A percentile compares a stretch with the other conserved stretches of the same genome.
Conservation (phyloP, 441 rosid genomes). For the Arabidopsis lyrata region DNA sequence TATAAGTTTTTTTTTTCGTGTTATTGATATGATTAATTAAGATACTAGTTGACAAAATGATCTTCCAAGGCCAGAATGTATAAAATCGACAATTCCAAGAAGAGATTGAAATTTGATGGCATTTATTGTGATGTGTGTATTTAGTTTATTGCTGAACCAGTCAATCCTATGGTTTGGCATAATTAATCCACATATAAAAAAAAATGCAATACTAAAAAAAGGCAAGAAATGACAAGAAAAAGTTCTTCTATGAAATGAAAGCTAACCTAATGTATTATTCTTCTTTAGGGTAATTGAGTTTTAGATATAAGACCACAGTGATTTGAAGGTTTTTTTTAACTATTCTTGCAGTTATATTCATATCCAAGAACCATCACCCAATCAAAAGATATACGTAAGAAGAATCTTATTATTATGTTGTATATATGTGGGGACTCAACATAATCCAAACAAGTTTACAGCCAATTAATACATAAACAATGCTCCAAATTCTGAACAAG, state of each 20-base stretch:
- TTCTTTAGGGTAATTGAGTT: neutral
- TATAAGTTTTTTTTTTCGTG: neutral
- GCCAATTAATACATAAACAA: too few species aligned
- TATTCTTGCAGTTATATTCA: neutral
- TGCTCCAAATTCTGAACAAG: too few species aligned
- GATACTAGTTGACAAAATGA: slow-evolving; percentile 18
- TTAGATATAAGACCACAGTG: neutral
- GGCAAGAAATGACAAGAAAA: slow-evolving; percentile 31
- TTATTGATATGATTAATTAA: slow-evolving; percentile 15
- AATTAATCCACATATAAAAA: slow-evolving; percentile 16
- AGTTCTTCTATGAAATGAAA: slow-evolving; percentile 22
- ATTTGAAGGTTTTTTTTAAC: slow-evolving; percentile 5
- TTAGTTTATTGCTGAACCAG: slow-evolving; percentile 39
- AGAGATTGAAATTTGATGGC: slow-evolving; percentile 17
- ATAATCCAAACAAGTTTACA: too few species aligned
- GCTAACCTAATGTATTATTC: slow-evolving; percentile 34
- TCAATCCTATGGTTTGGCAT: slow-evolving; percentile 40
- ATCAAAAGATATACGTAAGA: neutral
- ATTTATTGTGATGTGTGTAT: slow-evolving; percentile 38
- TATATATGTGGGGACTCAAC: too few species aligned
- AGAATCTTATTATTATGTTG: neutral
- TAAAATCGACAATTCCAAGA: slow-evolving; percentile 29
- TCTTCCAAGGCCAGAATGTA: slow-evolving; percentile 19
- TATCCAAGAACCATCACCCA: neutral
- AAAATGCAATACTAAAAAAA: neutral